Evolutionary conservation across 306 rosid species (phyloP), one percentile per base, ranked within the genome.

Genomic region (Cotoneaster glaucophyllus): DNA sequence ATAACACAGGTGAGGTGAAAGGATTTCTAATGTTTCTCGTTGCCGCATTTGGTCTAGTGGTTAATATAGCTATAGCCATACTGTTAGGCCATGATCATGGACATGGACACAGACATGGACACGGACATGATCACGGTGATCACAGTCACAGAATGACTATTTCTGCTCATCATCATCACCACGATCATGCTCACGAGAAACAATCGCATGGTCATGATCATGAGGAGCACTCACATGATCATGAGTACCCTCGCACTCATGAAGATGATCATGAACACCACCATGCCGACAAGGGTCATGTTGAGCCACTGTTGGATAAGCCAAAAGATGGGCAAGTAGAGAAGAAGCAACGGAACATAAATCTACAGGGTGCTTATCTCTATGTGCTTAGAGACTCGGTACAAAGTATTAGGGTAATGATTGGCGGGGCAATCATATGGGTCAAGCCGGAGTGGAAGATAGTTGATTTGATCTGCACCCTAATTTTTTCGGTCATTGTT

Each of bases 341-440:
- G n/a, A 80, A 86, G 88, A 88, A 84, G 87, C 84, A 54, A 71
- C 72, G 73, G 75, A 88, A 87, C 84, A 81, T 91, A 77, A 91
- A 91, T 52, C 84, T 91, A 34, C 89, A 83, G 69, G 93, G 96
- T 41, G 96, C 96, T 45, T 91, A 88, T 84, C 96, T 91, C 68
- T 93, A 91, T 62, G 96, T 91, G 21, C 93, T 91, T 19, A 93
- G 96, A 65, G 96, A 91, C 86, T 88, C 85, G 2, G 52, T 86
- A 71, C 96, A 91, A 67, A 91, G 96, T 75, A 58, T 91, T 9
- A 93, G 96, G 45, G 96, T 91, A 37, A 91, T 91, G 96, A 91
- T 91, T 2, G 96, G 93, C 6, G 96, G 96, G 69, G 96, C 86
- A 64, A 62, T 87, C 68, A 87, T 91, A 84, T 91, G 96, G 96